phyloP scores from a whole-genome alignment of 768 basidiomycete species.

The Podaxis rugospora region DNA sequence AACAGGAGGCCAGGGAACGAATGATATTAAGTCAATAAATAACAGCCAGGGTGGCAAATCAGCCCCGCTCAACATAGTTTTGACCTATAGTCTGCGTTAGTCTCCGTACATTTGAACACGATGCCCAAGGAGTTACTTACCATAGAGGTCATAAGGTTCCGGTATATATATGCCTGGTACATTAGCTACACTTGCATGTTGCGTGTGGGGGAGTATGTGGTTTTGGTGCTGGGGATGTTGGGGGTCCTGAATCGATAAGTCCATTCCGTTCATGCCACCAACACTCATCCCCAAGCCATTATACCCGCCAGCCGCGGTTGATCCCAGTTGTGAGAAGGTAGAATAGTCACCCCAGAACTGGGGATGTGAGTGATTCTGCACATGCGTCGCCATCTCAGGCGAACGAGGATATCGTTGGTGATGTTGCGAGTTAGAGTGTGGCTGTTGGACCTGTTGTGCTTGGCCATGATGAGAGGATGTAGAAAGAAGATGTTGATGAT shows the following conservation, averaged over 20 bases:
- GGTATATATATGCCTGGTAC: constrained; percentile 17
- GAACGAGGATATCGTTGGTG: constrained; percentile 2
- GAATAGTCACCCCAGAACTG: constrained; percentile 57
- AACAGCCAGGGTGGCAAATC: neutral
- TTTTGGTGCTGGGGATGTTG: constrained; percentile 14
- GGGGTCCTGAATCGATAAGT: constrained; percentile 14
- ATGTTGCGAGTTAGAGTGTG: constrained; percentile 7
- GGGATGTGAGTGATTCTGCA: constrained; percentile 33
- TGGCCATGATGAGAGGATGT: constrained; percentile 16
- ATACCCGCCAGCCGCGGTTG: constrained; percentile 26
- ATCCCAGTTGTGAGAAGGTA: constrained; percentile 44
- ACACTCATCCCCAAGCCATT: neutral
- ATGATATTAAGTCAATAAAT: constrained; percentile 1
- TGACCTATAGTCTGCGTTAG: neutral
- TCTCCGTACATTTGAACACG: neutral
- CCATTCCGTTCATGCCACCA: constrained; percentile 20
- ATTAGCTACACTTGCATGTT: neutral
- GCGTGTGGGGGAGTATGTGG: neutral
- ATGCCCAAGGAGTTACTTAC: constrained; percentile 13
- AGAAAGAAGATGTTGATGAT: constrained; percentile 2
- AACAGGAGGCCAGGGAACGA: neutral
- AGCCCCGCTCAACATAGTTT: constrained; percentile 1
- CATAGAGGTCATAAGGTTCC: constrained; percentile 24
- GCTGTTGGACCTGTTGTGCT: neutral
- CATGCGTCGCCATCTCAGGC: neutral